Evolutionary conservation across 345 rosid genomes (phyloP), one percentile per base, ranked within the genome.

Genomic region (Cardiospermum halicacabum): DNA sequence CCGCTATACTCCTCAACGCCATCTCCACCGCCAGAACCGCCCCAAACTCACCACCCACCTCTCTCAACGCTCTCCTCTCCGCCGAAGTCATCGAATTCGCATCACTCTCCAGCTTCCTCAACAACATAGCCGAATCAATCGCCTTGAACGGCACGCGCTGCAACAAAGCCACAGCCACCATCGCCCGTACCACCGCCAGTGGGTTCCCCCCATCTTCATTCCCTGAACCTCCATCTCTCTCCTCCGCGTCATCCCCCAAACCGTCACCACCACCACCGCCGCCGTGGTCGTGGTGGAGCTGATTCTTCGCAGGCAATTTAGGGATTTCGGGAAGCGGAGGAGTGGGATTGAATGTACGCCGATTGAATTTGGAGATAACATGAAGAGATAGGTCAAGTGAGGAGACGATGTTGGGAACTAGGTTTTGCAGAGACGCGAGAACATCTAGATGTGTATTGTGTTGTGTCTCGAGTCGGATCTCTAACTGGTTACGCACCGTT

Each of bases 21-120:
- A 74, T 83, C 68, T 91, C 99, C 36, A 94, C 96, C 1, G 96
- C 93, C 22, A 81, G 71, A 57, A 91, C 81, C 27, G 89, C 79
- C 0, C 96, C 97, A 0, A 87, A 72, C 71, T 91, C 97, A 1
- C 99, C 97, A 0, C 97, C 97, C 24, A 91, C 55, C 68, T 85
- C 97, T 31, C 96, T 73, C 70, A 94, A 43, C 24, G 93, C 96
- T 1, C 85, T 85, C 76, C 78, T 91, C 82, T 91, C 97, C 7
- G 85, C 79, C 0, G 81, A 51, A 3, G 96, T 82, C 3, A 77
- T 82, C 2, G 77, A 80, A 62, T 83, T 82, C 67, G 81, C 78
- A 65, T 89, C 93, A 64, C 88, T 89, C 88, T 94, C 99, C 70
- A 94, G 69, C 85, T 94, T 94, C 76, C 97, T 84, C 58, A 84